Evolutionary conservation across 805 yeast species (phyloP), one percentile per base, ranked within the genome.

Genomic region (Candida pseudoglaebosa): DNA sequence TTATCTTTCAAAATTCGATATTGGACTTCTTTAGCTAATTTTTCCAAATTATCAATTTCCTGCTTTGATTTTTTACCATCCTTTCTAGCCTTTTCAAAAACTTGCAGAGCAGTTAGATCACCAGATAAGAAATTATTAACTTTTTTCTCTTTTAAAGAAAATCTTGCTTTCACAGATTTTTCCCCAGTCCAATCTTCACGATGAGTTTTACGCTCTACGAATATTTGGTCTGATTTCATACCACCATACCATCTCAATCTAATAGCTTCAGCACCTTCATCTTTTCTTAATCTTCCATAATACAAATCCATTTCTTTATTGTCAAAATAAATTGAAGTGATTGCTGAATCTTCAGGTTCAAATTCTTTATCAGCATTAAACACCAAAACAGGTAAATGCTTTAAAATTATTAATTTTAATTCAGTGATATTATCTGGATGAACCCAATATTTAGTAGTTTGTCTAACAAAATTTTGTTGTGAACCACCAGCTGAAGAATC

Each of bases 111-210:
- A 16, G 97, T 86, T 58, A 76, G 89, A 36, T 78, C 78, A 49
- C 99, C 99, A 24, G 68, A 65, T 67, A 91, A 61, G 60, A 88
- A 93, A 36, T 80, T 78, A 57, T 93, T 93, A 36, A 91, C 89
- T 56, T 88, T 77, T 60, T 84, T 87, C 61, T 93, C 99, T 61
- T 90, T 93, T 49, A 93, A 67, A 15, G 91, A 82, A 65, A 93
- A 93, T 61, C 99, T 78, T 4, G 98, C 98, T 66, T 93, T 93
- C 48, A 93, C 99, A n/a, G 96, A 87, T 65, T 91, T 91, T 62
- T 93, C 99, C 52, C 99, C 99, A 2, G 99, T 93, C 99, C 99
- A 91, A 70, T 93, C 99, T 64, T 93, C 99, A 63, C 99, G 78
- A 59, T 93, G 99, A 4, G 99, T 93, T 63, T 93, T 93, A 63